Evolutionary conservation across 1,284 basidiomycete genomes (phyloP), one percentile per base, ranked within the genome.

Genomic region (Sporisorium reilianum): DNA sequence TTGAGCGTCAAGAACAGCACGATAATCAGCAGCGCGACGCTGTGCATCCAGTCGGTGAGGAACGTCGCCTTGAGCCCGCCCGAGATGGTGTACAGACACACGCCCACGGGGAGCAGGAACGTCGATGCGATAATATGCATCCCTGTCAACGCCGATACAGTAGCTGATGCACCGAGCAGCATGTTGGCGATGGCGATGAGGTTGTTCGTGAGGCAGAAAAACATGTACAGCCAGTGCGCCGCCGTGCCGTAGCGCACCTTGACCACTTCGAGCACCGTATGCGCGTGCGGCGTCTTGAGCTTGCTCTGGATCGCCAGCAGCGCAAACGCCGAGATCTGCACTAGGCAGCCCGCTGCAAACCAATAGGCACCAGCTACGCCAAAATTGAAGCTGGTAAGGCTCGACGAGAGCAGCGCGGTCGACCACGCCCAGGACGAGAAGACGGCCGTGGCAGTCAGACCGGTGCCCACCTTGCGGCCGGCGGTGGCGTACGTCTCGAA

Each of bases 191-290:
- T 57, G 9, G 81, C 80, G 42, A 82, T 82, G 20, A 80, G 45
- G 56, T 82, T 82, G 65, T 79, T 81, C 18, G 70, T 61, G 8
- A 82, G 56, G 53, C 78, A 80, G 30, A 82, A 72, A 36, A 80
- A 71, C 71, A 80, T 79, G 70, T 80, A 81, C 25, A 81, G 42
- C 62, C 74, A 63, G 56, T 81, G 80, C 3, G 80, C 79, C 5
- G 40, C 28, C 1, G 74, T 75, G 12, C 81, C 80, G 38, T 82
- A 82, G 10, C 81, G 59, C 3, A 71, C 66, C 18, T 73, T 70
- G 18, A 82, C 78, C 34, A 82, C 68, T 52, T 82, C 80, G 25
- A 81, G 60, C n/a, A 81, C 62, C 8, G 81, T 82, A 44, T 81
- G 80, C 0, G 81, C 81, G 40, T 80, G 78, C 9, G 79, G 74